A percentile compares a stretch with the other conserved stretches of the same genome.
phyloP scores from a whole-genome alignment of 106 monocot species.

The Apostasia ramifera region DNA sequence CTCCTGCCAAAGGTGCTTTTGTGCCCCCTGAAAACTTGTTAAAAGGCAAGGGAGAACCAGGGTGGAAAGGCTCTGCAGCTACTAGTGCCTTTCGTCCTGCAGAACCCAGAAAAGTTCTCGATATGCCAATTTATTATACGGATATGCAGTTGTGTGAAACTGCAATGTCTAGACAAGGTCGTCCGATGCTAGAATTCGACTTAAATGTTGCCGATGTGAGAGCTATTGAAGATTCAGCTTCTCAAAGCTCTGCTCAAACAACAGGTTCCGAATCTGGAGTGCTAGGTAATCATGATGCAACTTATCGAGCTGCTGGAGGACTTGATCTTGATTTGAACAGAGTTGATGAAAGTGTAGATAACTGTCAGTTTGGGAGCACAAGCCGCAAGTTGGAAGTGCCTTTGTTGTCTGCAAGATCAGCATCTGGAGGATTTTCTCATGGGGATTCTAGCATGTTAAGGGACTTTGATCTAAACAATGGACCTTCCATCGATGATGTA shows the following conservation, averaged over 20 bases:
- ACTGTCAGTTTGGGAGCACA: slow-evolving; percentile 19
- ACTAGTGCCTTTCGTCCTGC: slow-evolving; percentile 85
- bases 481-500: slow-evolving; percentile 51
- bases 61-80: slow-evolving; percentile 85
- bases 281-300: slow-evolving; percentile 5
- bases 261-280: slow-evolving; percentile 24
- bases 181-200: slow-evolving; percentile 49
- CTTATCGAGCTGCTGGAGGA: slow-evolving; percentile 20
- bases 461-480: slow-evolving; percentile 73
- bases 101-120: slow-evolving; percentile 54
- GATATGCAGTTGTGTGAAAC: slow-evolving; percentile 22
- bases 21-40: slow-evolving; percentile 49
- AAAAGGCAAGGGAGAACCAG: slow-evolving; percentile 32
- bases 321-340: slow-evolving; percentile 70
- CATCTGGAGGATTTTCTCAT: slow-evolving; percentile 11
- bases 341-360: slow-evolving; percentile 42
- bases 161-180: slow-evolving; percentile 22
- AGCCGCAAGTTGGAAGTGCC: slow-evolving; percentile 23
- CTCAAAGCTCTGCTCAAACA: slow-evolving; percentile 29
- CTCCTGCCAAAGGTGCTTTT: slow-evolving; percentile 70
- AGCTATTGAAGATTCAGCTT: slow-evolving; percentile 35
- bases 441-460: slow-evolving; percentile 25
- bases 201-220: slow-evolving; percentile 57
- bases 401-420: slow-evolving; percentile 24
- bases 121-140: slow-evolving; percentile 32